These are phyloP conservation scores for Ustilago nuda DNA, from an alignment of 1,284 basidiomycete genomes.

Conservation along the genomic window DNA sequence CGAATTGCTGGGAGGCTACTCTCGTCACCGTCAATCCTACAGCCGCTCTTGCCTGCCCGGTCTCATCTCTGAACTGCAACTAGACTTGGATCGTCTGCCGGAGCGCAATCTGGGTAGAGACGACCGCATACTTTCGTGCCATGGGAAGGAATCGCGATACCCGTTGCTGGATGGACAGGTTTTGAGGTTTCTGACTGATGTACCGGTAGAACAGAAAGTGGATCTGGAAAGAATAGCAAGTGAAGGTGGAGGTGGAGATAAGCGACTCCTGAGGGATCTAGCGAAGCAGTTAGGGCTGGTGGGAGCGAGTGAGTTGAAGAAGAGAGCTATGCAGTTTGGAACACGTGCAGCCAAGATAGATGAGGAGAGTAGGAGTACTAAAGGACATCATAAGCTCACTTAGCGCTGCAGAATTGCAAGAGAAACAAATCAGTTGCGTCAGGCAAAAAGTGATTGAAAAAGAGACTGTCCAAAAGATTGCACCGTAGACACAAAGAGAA, in stretches of 20 bases:
- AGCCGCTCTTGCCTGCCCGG: slow-evolving; percentile 63
- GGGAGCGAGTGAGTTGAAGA: slow-evolving; percentile 77
- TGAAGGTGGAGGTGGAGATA: slow-evolving; percentile 79
- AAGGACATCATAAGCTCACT: slow-evolving; percentile 62
- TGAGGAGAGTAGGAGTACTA: slow-evolving; percentile 69
- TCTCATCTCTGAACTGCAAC: slow-evolving; percentile 87
- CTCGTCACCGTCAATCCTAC: slow-evolving; percentile 85
- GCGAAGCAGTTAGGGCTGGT: slow-evolving; percentile 42
- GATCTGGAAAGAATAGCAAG: slow-evolving; percentile 70
- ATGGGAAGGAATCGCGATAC: slow-evolving; percentile 81
- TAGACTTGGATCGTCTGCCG: slow-evolving; percentile 91
- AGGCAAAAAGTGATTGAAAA: not conserved
- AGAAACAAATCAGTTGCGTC: not conserved
- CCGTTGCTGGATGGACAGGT: slow-evolving; percentile 60
- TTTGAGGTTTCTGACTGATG: slow-evolving; percentile 72
- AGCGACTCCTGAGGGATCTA: slow-evolving; percentile 78
- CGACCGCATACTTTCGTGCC: slow-evolving; percentile 87
- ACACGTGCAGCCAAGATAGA: slow-evolving; percentile 89
- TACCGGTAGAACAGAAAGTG: slow-evolving; percentile 84
- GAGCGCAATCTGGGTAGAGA: slow-evolving; percentile 91
- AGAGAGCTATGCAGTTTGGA: slow-evolving; percentile 97
- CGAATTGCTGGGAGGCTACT: slow-evolving; percentile 93
- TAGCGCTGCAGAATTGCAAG: not conserved
- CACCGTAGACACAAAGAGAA: not conserved
- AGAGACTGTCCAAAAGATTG: slow-evolving; percentile 7